phyloP scores from a whole-genome alignment of 1,284 basidiomycete genomes.

The Microbotryum intermedium region DNA sequence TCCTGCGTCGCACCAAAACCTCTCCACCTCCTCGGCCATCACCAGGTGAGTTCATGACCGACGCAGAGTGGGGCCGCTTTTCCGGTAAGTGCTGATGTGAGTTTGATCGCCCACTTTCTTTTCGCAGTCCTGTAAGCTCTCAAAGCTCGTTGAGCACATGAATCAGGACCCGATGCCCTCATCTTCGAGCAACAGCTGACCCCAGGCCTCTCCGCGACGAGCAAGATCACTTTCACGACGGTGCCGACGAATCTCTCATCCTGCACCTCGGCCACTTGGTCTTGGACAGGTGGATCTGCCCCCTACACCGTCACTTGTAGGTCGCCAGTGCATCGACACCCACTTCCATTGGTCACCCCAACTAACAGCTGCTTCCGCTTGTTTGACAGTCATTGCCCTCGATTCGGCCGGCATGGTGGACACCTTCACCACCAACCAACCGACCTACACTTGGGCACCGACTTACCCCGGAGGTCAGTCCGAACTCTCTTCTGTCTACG shows the following conservation, averaged over 20 bases:
- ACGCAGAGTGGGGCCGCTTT: background rate
- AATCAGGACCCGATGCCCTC: too few relatives aligned
- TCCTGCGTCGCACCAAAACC: background rate
- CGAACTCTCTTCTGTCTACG: too few relatives aligned
- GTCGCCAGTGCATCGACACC: too few relatives aligned
- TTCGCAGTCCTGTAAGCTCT: background rate
- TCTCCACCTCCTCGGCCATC: background rate
- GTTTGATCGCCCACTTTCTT: too few relatives aligned
- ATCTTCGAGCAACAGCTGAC: background rate
- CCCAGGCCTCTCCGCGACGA: background rate
- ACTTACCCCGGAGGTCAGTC: background rate
- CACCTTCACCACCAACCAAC: background rate
- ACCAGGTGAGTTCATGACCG: background rate
- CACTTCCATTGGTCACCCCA: background rate
- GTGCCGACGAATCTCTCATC: background rate
- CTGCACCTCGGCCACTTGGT: background rate
- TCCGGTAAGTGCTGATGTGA: background rate
- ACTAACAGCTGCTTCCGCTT: background rate
- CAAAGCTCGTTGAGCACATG: too few relatives aligned
- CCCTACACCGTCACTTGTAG: background rate
- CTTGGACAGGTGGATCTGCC: background rate
- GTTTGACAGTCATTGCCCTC: background rate
- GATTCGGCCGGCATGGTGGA: background rate
- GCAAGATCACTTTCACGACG: background rate
- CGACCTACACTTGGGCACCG: background rate